Conservation (phyloP, 352 stramenopile genomes). For the Pythium aphanidermatum region DNA sequence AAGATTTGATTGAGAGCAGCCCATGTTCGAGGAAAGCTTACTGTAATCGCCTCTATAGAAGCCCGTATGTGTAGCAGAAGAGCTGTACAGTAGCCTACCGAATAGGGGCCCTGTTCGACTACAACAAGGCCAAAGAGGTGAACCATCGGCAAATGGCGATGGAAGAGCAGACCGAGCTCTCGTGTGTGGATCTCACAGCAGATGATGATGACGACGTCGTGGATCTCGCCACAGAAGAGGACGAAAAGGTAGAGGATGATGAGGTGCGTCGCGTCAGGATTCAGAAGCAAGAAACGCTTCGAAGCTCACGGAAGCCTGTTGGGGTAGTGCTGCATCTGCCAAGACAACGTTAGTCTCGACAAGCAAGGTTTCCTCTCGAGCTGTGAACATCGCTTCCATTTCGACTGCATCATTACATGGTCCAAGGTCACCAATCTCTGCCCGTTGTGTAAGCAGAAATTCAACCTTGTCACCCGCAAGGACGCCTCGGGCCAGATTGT, state of each 20-base stretch:
- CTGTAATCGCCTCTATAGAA: conserved; percentile 7
- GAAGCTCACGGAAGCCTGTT: background rate
- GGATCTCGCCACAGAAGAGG: conserved; percentile 22
- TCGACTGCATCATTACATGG: conserved; percentile 78
- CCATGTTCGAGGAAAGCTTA: too few species aligned
- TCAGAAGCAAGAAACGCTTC: background rate
- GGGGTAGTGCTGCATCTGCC: conserved; percentile 73
- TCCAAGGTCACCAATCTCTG: conserved; percentile 80
- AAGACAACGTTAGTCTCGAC: conserved; percentile 50
- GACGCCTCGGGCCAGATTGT: conserved; percentile 31
- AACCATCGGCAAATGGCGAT: conserved; percentile 5
- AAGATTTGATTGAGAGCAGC: too few species aligned
- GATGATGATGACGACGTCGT: conserved; percentile 9
- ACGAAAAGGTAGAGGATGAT: conserved; percentile 22
- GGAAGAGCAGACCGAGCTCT: background rate
- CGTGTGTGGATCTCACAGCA: conserved; percentile 5
- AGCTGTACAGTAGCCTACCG: too few species aligned
- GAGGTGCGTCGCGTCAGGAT: background rate
- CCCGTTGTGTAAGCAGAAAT: conserved; percentile 75
- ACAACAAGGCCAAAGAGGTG: too few species aligned
- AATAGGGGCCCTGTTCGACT: too few species aligned
- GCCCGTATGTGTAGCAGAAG: too few species aligned
- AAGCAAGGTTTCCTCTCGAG: conserved; percentile 46
- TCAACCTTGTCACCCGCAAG: conserved; percentile 41
- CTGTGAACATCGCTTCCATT: conserved; percentile 84